Evolutionary conservation across 768 basidiomycete species (phyloP).

Genomic region (Lentinula detonsa): DNA sequence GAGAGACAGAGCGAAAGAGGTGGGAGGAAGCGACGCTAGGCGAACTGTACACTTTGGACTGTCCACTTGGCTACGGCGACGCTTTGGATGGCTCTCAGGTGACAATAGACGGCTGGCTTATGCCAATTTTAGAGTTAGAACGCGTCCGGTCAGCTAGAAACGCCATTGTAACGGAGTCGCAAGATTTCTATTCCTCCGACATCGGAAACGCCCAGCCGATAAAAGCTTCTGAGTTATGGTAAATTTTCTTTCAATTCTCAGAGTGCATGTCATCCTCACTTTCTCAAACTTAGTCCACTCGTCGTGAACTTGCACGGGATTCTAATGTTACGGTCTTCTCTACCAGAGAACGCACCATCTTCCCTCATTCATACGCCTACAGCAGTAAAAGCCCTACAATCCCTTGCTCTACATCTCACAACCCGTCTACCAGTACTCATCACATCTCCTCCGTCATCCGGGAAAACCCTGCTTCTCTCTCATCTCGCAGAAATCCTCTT

Average conservation of each 20-base stretch:
- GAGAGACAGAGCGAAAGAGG: conserved; percentile 65
- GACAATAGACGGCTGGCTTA: conserved; percentile 72
- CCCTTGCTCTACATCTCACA: conserved; percentile 59
- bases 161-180: conserved; percentile 29
- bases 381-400: conserved; percentile 48
- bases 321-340: conserved; percentile 48
- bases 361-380: conserved; percentile 61
- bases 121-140: conserved; percentile 64
- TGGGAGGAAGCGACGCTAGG: conserved; percentile 62
- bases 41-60: conserved; percentile 52
- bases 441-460: conserved; percentile 81
- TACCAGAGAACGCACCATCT: conserved; percentile 16
- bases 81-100: conserved; percentile 38
- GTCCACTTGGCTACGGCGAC: conserved; percentile 49
- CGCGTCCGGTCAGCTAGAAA: conserved; percentile 50
- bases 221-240: conserved; percentile 52
- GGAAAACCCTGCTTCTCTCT: conserved; percentile 76
- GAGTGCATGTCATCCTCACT: conserved; percentile 9
- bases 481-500: conserved; percentile 68
- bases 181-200: conserved; percentile 44
- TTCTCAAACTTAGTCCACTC: conserved; percentile 37
- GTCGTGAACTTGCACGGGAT: conserved; percentile 62
- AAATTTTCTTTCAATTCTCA: conserved; percentile 7
- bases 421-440: conserved; percentile 74
- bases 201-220: conserved; percentile 27